Percentiles rank a stretch among this genome's conserved stretches.
Conservation (phyloP, 2,329 filamentous ascomycete species). For the Fusarium equiseti region DNA sequence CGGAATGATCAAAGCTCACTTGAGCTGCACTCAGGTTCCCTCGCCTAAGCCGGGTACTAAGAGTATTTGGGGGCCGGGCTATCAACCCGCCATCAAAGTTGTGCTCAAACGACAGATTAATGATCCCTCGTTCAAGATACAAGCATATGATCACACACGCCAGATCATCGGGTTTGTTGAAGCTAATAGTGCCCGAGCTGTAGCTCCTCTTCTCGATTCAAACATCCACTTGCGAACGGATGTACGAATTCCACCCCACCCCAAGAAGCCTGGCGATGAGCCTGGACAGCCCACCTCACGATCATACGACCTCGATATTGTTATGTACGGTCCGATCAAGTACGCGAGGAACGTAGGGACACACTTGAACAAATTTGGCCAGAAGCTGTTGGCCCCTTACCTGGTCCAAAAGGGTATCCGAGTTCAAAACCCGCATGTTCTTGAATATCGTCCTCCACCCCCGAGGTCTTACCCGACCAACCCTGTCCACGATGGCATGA, state of each 20-base stretch:
- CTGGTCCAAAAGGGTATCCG: slow-evolving; percentile 75
- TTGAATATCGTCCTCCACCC: slow-evolving; percentile 59
- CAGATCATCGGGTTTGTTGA: slow-evolving; percentile 84
- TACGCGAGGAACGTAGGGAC: slow-evolving; percentile 74
- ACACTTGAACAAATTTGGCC: slow-evolving; percentile 70
- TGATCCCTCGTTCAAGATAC: slow-evolving; percentile 70
- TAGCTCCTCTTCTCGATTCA: slow-evolving; percentile 80
- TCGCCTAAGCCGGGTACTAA: slow-evolving; percentile 73
- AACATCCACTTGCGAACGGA: slow-evolving; percentile 75
- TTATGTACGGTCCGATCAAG: slow-evolving; percentile 81
- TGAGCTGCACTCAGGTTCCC: slow-evolving; percentile 77
- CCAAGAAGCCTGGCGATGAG: slow-evolving; percentile 71
- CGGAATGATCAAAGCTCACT: slow-evolving; percentile 77
- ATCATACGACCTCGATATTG: slow-evolving; percentile 74
- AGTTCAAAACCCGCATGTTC: slow-evolving; percentile 81
- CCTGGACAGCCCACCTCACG: slow-evolving; percentile 72
- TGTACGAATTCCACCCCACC: slow-evolving; percentile 76
- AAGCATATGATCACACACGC: slow-evolving; percentile 78
- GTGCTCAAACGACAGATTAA: slow-evolving; percentile 71
- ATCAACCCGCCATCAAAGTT: slow-evolving; percentile 82
- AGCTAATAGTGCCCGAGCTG: slow-evolving; percentile 70
- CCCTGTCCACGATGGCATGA: slow-evolving; percentile 42
- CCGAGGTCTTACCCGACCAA: slow-evolving; percentile 49
- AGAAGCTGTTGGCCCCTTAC: slow-evolving; percentile 75
- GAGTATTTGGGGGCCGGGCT: slow-evolving; percentile 66